Conservation (phyloP, 2,329 filamentous ascomycete species). For the Balansia obtecta region DNA sequence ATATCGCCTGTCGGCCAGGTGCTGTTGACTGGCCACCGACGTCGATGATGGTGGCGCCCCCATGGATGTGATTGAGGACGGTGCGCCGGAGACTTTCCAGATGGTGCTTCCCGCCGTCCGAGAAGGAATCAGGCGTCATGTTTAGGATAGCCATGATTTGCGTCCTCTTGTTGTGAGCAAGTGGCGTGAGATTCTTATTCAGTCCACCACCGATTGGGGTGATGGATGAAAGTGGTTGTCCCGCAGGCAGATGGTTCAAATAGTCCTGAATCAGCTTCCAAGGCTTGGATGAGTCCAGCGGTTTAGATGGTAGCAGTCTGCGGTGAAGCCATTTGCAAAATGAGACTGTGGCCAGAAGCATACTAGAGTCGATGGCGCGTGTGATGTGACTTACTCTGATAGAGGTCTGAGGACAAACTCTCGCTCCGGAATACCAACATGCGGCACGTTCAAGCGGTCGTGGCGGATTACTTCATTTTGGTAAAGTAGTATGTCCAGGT, state of each 20-base stretch:
- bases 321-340: not conserved
- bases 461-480: slow-evolving; percentile 52
- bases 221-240: slow-evolving; percentile 42
- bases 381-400: slow-evolving; percentile 49
- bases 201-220: slow-evolving; percentile 40
- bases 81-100: slow-evolving; percentile 42
- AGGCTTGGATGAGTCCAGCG: slow-evolving; percentile 39
- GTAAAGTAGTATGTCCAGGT: slow-evolving; percentile 85
- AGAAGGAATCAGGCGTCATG: slow-evolving; percentile 92
- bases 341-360: not conserved
- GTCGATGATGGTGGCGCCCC: slow-evolving; percentile 76
- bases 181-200: slow-evolving; percentile 42
- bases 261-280: slow-evolving; percentile 50
- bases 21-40: slow-evolving; percentile 89
- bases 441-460: slow-evolving; percentile 70
- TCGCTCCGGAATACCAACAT: slow-evolving; percentile 73
- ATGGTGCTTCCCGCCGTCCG: slow-evolving; percentile 64
- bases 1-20: slow-evolving; percentile 57
- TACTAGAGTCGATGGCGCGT: not conserved
- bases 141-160: slow-evolving; percentile 91
- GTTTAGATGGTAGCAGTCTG: slow-evolving; percentile 43
- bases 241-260: slow-evolving; percentile 43
- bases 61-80: slow-evolving; percentile 47
- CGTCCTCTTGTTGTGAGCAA: slow-evolving; percentile 48
- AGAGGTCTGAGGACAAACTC: slow-evolving; percentile 89